A percentile compares a stretch with the other conserved stretches of the same genome.
phyloP scores from a whole-genome alignment of 164 flowering plant species.

The Dillenia turbinata region DNA sequence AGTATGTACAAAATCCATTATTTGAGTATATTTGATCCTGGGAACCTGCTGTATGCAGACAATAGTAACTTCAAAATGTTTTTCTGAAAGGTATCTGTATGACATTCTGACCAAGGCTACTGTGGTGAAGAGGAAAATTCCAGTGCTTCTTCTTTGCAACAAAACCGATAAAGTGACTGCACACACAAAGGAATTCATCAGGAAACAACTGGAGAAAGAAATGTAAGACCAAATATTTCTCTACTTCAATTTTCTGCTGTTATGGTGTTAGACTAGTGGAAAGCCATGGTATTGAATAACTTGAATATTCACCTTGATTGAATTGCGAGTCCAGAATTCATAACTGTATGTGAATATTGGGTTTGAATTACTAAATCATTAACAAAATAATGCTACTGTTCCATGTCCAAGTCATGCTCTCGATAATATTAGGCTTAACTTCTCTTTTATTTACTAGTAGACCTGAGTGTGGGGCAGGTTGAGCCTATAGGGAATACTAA shows the following conservation, averaged over 20 bases:
- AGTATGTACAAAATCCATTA: conserved; percentile 35
- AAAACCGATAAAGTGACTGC: conserved; percentile 94
- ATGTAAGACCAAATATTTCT: conserved; percentile 42
- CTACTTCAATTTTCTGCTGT: background rate
- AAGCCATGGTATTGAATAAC: no score
- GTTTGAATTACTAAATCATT: no score
- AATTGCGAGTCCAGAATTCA: no score
- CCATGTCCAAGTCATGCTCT: no score
- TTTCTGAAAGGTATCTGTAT: conserved; percentile 68
- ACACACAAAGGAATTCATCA: conserved; percentile 85
- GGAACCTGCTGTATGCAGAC: background rate
- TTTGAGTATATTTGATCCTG: background rate
- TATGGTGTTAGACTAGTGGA: background rate
- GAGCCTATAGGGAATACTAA: no score
- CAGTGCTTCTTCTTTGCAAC: conserved; percentile 82
- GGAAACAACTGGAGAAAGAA: conserved; percentile 93
- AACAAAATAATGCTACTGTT: no score
- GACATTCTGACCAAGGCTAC: conserved; percentile 82
- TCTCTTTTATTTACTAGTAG: no score
- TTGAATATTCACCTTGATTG: no score
- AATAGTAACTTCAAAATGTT: conserved; percentile 1
- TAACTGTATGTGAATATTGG: no score
- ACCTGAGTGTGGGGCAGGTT: no score
- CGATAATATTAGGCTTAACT: no score
- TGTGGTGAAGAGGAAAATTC: conserved; percentile 73